These are phyloP conservation scores for Hymenochaete sp. DNA, from an alignment of 1,284 basidiomycete genomes.

Conservation along the genomic window DNA sequence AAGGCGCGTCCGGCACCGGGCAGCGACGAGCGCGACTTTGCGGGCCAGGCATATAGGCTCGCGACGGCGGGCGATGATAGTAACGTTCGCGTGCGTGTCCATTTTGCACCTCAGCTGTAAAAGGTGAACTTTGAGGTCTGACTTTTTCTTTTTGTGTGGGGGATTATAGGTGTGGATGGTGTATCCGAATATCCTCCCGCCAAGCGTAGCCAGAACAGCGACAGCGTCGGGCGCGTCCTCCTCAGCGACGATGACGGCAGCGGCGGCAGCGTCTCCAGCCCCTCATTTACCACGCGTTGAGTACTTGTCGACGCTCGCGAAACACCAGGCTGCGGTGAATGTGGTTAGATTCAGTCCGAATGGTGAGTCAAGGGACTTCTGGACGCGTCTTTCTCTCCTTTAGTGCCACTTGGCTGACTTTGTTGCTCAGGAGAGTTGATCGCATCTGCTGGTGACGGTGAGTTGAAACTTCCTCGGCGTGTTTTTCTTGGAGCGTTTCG, in stretches of 20 bases:
- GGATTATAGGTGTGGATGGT: constrained; percentile 81
- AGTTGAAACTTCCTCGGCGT: constrained; percentile 27
- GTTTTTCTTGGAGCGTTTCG: not conserved
- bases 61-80: constrained; percentile 97
- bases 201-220: constrained; percentile 48
- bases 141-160: not conserved
- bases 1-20: constrained; percentile 64
- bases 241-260: too few relatives aligned
- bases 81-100: constrained; percentile 82
- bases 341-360: constrained; percentile 95
- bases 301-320: constrained; percentile 87
- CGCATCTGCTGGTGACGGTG: constrained; percentile 92
- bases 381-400: not conserved
- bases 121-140: not conserved
- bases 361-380: constrained; percentile 43
- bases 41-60: constrained; percentile 71
- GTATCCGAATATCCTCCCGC: constrained; percentile 77
- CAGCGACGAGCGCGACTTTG: constrained; percentile 52
- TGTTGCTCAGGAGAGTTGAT: constrained; percentile 63
- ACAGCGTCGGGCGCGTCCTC: constrained; percentile 32
- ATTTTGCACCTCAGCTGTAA: not conserved
- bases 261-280: constrained; percentile 31
- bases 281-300: constrained; percentile 85
- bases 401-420: constrained; percentile 5
- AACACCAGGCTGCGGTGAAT: constrained; percentile 94